These are phyloP conservation scores for Pontederia crassipes DNA, from an alignment of 176 grass and related monocot genomes.

Conservation along the genomic window DNA sequence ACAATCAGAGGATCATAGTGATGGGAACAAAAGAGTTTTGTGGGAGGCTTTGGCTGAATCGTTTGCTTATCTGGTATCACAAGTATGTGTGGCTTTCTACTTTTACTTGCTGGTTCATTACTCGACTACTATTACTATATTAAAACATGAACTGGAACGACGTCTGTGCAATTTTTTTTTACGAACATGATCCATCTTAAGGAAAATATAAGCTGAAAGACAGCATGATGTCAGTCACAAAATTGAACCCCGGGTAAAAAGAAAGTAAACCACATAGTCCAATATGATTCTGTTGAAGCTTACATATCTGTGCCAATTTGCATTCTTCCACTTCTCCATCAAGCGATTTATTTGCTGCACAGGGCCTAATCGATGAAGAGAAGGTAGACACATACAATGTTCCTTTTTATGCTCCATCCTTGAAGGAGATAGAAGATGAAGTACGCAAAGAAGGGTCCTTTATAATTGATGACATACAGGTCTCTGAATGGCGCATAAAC, in stretches of 20 bases:
- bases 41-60: conserved; percentile 87
- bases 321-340: too few species aligned
- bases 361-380: conserved; percentile 55
- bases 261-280: too few species aligned
- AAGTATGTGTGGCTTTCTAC: conserved; percentile 25
- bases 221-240: too few species aligned
- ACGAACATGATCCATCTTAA: too few species aligned
- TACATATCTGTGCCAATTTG: too few species aligned
- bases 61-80: conserved; percentile 48
- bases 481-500: conserved; percentile 68
- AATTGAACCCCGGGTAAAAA: too few species aligned
- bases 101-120: background rate
- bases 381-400: conserved; percentile 84
- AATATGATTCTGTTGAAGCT: too few species aligned
- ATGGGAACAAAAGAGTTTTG: conserved; percentile 43
- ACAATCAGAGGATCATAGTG: conserved; percentile 31
- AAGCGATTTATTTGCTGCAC: background rate
- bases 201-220: too few species aligned
- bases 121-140: background rate
- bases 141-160: too few species aligned
- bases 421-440: conserved; percentile 58
- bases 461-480: conserved; percentile 55
- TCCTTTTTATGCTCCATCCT: conserved; percentile 84
- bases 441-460: conserved; percentile 69
- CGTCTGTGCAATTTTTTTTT: too few species aligned